These are phyloP conservation scores for Fusarium verrucosum DNA, from an alignment of 2,329 filamentous ascomycete genomes.

Conservation along the genomic window DNA sequence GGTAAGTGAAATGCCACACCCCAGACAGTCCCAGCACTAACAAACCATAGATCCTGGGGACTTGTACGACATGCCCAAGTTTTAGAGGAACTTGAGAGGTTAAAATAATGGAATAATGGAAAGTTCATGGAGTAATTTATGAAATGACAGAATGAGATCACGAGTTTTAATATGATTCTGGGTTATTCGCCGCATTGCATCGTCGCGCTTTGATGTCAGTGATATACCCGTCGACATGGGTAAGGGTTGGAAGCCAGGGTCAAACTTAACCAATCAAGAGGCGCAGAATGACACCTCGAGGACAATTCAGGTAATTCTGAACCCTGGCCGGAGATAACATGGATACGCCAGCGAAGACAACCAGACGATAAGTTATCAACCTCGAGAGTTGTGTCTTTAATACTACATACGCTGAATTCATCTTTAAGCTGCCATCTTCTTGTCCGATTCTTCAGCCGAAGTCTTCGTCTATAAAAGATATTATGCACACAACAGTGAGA, in stretches of 20 bases:
- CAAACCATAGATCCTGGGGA: slow-evolving; percentile 31
- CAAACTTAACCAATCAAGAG: neutral
- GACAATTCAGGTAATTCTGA: slow-evolving; percentile 7
- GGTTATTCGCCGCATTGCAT: neutral
- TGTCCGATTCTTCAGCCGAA: no score
- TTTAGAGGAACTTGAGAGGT: neutral
- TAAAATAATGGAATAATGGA: neutral
- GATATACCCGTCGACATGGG: neutral
- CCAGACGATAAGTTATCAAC: no score
- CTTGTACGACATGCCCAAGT: slow-evolving; percentile 36
- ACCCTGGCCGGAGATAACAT: neutral
- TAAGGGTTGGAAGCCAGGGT: neutral
- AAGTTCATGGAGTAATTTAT: neutral
- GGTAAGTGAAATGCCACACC: slow-evolving; percentile 48
- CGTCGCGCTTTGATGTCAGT: no score
- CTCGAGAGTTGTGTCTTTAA: no score
- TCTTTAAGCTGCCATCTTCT: no score
- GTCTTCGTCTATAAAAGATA: no score
- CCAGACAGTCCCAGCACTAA: neutral
- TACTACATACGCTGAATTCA: no score
- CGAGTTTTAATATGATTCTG: neutral
- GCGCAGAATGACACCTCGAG: neutral
- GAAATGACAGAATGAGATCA: neutral
- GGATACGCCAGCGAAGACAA: neutral
- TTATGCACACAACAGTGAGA: no score